A percentile compares a stretch with the other conserved stretches of the same genome.
Evolutionary conservation across 495 filamentous ascomycete species (phyloP).

Genomic region (Aspergillus asperescens): DNA sequence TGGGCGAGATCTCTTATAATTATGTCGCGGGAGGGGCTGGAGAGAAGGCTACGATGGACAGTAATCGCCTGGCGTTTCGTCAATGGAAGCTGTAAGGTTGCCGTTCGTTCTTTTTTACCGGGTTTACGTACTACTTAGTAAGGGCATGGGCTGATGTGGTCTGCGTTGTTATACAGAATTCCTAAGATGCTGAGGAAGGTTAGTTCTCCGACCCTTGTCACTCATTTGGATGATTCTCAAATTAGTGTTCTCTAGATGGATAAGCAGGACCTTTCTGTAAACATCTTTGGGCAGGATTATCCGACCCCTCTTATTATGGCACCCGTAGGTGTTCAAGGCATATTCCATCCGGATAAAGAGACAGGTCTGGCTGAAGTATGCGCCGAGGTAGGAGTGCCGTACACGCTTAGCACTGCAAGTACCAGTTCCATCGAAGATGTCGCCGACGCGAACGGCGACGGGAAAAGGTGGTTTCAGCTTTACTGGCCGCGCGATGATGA

Average conservation of each 20-base stretch:
- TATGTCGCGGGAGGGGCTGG: constrained; percentile 63
- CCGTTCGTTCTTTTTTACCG: not conserved
- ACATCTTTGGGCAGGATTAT: constrained; percentile 53
- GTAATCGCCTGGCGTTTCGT: constrained; percentile 58
- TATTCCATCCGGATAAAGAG: constrained; percentile 54
- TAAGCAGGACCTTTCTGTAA: constrained; percentile 47
- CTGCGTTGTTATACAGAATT: constrained; percentile 21
- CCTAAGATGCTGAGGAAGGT: constrained; percentile 40
- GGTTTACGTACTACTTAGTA: not conserved
- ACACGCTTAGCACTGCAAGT: constrained; percentile 53
- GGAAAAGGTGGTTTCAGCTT: constrained; percentile 58
- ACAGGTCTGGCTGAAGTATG: constrained; percentile 49
- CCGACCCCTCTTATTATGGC: constrained; percentile 51
- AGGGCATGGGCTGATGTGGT: not conserved
- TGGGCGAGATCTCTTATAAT: constrained; percentile 48
- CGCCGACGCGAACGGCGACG: constrained; percentile 35
- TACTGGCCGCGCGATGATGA: constrained; percentile 61
- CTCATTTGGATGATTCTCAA: not conserved
- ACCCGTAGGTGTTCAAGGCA: constrained; percentile 53
- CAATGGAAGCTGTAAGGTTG: constrained; percentile 60
- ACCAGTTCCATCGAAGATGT: constrained; percentile 55
- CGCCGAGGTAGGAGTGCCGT: constrained; percentile 47
- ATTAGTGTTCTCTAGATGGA: constrained; percentile 22
- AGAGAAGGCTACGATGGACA: constrained; percentile 59
- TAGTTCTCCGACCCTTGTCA: constrained; percentile 7